phyloP scores from a whole-genome alignment of 768 basidiomycete species.

The Tubosaeta sp. region DNA sequence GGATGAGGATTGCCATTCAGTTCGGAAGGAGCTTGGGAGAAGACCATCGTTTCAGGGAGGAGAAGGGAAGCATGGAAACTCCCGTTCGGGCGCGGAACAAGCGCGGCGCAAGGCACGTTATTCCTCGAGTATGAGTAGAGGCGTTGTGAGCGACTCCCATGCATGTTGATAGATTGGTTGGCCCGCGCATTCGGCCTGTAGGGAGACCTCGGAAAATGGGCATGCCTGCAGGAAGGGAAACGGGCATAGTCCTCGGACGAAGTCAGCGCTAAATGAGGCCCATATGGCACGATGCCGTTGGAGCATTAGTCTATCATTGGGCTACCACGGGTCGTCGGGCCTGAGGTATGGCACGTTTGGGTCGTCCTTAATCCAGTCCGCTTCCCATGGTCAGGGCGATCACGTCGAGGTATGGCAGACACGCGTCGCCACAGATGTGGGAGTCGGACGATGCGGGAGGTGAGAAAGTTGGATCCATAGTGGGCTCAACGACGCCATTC shows the following conservation, averaged over 20 bases:
- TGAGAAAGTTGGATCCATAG: neutral
- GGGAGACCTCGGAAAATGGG: neutral
- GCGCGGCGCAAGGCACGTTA: constrained; percentile 2
- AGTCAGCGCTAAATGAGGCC: neutral
- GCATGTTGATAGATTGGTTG: neutral
- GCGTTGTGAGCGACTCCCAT: neutral
- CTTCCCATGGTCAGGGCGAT: constrained; percentile 18
- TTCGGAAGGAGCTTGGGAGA: constrained; percentile 24
- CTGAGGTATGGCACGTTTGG: constrained; percentile 4
- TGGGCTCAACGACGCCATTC: neutral
- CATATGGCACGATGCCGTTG: neutral
- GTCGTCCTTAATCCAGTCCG: neutral
- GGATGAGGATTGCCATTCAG: constrained; percentile 11
- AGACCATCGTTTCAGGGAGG: constrained; percentile 9
- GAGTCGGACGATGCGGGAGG: constrained; percentile 1
- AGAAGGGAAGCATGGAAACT: constrained; percentile 14
- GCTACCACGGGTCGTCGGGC: constrained; percentile 1
- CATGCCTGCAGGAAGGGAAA: neutral
- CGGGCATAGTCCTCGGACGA: constrained; percentile 12
- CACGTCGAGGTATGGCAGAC: neutral
- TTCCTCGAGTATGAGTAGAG: neutral
- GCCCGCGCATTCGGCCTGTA: neutral
- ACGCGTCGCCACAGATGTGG: constrained; percentile 5
- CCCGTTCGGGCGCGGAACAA: constrained; percentile 4
- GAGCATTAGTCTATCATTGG: neutral